These are phyloP conservation scores for Tetragonia tetragonoides DNA, from an alignment of 148 eudicot genomes.

Conservation along the genomic window DNA sequence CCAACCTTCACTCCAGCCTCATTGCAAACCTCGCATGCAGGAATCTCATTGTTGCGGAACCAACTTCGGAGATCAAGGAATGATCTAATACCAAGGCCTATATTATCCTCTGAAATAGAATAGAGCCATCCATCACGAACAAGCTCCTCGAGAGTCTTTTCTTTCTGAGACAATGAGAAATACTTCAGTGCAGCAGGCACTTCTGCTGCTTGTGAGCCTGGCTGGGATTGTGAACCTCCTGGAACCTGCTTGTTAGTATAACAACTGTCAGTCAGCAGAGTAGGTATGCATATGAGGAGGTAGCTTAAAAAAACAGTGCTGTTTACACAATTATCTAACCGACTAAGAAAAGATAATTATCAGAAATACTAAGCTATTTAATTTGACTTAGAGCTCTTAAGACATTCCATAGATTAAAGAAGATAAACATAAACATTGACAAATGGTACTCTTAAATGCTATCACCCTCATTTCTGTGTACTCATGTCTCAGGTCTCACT, in stretches of 20 bases:
- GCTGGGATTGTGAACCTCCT: constrained; percentile 33
- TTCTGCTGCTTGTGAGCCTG: constrained; percentile 51
- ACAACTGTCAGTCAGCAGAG: constrained; percentile 15
- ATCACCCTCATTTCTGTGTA: too few species aligned
- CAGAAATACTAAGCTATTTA: too few species aligned
- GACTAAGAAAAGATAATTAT: neutral
- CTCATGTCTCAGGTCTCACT: too few species aligned
- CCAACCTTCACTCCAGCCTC: constrained; percentile 90
- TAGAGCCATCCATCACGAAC: constrained; percentile 80
- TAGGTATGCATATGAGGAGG: neutral
- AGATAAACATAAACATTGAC: too few species aligned
- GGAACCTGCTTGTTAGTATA: constrained; percentile 42
- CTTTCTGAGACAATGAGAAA: constrained; percentile 89
- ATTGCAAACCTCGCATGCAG: constrained; percentile 85
- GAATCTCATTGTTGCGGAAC: constrained; percentile 78
- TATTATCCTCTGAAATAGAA: constrained; percentile 48
- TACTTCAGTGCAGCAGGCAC: constrained; percentile 69
- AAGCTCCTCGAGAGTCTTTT: constrained; percentile 74
- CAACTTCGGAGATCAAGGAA: constrained; percentile 95
- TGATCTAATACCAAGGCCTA: constrained; percentile 91
- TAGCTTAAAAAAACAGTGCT: neutral
- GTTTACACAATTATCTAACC: neutral
- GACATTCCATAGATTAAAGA: too few species aligned
- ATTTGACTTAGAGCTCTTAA: too few species aligned
- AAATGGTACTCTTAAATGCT: too few species aligned